These are phyloP conservation scores for Candida saitoana DNA, from an alignment of 805 yeast genomes.

Conservation along the genomic window DNA sequence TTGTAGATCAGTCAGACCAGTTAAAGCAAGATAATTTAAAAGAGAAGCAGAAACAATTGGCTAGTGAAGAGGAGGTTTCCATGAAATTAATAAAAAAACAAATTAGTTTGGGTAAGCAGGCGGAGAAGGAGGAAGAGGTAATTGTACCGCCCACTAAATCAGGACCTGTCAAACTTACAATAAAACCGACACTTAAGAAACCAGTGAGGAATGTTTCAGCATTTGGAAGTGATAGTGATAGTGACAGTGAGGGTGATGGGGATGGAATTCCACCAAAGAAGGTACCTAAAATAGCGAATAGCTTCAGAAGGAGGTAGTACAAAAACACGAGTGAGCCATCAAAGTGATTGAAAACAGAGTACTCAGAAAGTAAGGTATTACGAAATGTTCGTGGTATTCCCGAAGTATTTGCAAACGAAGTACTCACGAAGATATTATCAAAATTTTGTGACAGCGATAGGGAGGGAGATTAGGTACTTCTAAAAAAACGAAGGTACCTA, in stretches of 20 bases:
- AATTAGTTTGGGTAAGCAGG: constrained; percentile 41
- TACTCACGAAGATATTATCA: too few species aligned
- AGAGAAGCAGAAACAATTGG: constrained; percentile 31
- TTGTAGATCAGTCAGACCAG: constrained; percentile 18
- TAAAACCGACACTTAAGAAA: constrained; percentile 11
- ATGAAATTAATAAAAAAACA: constrained; percentile 47
- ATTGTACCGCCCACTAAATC: constrained; percentile 3
- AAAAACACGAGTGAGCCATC: too few species aligned
- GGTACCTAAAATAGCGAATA: neutral
- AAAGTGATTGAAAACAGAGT: too few species aligned
- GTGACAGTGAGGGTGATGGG: constrained; percentile 9
- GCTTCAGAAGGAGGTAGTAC: neutral
- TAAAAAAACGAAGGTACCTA: neutral
- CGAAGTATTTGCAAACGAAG: too few species aligned
- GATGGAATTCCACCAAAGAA: neutral
- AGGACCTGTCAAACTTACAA: constrained; percentile 19
- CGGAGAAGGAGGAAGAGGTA: constrained; percentile 2
- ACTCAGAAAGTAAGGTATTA: too few species aligned
- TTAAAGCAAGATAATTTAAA: constrained; percentile 27
- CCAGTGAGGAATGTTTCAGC: constrained; percentile 6
- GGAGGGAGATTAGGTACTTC: too few species aligned
- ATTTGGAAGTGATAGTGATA: constrained; percentile 10
- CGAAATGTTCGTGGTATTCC: too few species aligned
- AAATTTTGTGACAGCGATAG: too few species aligned
- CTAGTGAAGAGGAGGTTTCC: constrained; percentile 45